Base-by-base conservation (phyloP, 331 rosid species). In the Ulmus americana region DNA sequence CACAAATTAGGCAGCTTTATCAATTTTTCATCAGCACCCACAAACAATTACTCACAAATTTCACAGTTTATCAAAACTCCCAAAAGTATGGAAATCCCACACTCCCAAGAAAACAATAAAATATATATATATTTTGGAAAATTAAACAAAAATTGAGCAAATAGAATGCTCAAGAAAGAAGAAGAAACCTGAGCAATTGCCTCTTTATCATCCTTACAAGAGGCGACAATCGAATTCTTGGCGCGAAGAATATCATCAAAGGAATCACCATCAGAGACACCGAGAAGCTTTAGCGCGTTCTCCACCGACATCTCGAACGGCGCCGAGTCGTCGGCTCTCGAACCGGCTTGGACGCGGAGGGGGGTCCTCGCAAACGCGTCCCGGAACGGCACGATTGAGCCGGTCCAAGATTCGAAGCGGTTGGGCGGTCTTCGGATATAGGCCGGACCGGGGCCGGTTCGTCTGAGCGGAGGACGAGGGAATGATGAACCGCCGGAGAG, bases 221-320 rank as follows among this genome's bases (percentile, higher is more conserved):
- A 15, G 11, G 90, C 95, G 56, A 94, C 49, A 69, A 79, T 79
- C 16, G 85, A 76, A 70, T 87, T 90, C 79, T 85, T 94, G 67
- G 99, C 97, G 70, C 95, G 97, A 39, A 94, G 99, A 65, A 89
- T 94, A 5, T 90, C 99, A 2, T 90, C 95, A 64, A 94, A 89
- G 47, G 97, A 82, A 63, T 91, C 97, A 3, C 85, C 90, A 47
- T 94, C 99, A 11, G 97, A 76, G 53, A 94, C 99, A 14, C 99
- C 97, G 39, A 94, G 83, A 39, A 94, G 85, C 81, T 89, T 84
- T 55, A 87, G 84, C 39, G 97, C 97, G 81, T 64, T 94, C 68
- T 94, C 99, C 10, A 94, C 83, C 7, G 99, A 87, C 95, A 89
- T 94, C 82, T 90, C 95, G 67, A 71, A 87, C 73, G 97, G 90